These are phyloP conservation scores for Nakazawaea peltata DNA, from an alignment of 805 yeast species.

Conservation along the genomic window DNA sequence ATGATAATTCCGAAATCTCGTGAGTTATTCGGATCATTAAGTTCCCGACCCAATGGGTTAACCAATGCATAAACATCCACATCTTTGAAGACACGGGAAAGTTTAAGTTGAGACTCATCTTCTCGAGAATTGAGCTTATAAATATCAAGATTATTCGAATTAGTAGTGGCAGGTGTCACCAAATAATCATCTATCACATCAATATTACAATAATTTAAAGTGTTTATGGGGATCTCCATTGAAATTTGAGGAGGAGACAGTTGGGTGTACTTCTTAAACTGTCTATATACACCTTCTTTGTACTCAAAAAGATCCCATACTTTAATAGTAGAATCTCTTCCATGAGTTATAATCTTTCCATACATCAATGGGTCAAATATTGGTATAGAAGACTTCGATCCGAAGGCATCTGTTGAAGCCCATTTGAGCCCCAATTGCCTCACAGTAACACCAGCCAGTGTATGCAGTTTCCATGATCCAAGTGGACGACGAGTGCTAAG, in stretches of 20 bases:
- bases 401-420: constrained; percentile 14
- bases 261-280: constrained; percentile 11
- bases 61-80: constrained; percentile 21
- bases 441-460: constrained; percentile 39
- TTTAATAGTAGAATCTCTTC: constrained; percentile 50
- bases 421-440: constrained; percentile 32
- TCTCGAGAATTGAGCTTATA: constrained; percentile 27
- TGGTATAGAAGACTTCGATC: constrained; percentile 10
- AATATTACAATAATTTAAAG: constrained; percentile 67
- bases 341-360: constrained; percentile 53
- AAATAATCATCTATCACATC: constrained; percentile 26
- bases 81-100: constrained; percentile 24
- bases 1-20: constrained; percentile 56
- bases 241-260: constrained; percentile 16
- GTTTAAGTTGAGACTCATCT: neutral
- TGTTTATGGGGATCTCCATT: constrained; percentile 55
- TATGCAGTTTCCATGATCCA: constrained; percentile 55
- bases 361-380: constrained; percentile 15
- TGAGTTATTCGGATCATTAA: constrained; percentile 12
- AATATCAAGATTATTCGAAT: constrained; percentile 59
- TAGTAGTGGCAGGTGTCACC: constrained; percentile 55
- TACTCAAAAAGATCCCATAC: constrained; percentile 33
- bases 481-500: constrained; percentile 46
- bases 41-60: constrained; percentile 11
- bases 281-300: constrained; percentile 11